Conservation (phyloP, 1,284 basidiomycete species). For the Puccinia novopanici region DNA sequence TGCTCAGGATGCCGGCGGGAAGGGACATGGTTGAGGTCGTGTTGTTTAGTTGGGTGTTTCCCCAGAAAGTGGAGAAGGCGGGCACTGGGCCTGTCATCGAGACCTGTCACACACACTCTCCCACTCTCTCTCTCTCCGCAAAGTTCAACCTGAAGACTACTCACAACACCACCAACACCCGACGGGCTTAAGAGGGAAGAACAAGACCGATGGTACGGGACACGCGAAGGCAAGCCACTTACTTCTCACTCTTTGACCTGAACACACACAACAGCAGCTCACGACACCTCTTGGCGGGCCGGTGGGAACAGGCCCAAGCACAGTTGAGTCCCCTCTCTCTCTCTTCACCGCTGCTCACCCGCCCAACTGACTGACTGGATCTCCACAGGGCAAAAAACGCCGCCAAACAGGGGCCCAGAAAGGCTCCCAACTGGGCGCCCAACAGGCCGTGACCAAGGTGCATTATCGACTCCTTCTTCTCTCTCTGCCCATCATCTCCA, state of each 20-base stretch:
- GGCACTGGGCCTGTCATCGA: no score
- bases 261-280: neutral
- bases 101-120: no score
- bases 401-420: conserved; percentile 34
- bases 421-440: conserved; percentile 27
- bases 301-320: conserved; percentile 40
- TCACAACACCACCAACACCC: neutral
- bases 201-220: conserved; percentile 29
- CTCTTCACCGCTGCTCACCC: neutral
- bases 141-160: neutral
- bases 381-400: conserved; percentile 34
- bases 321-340: conserved; percentile 16
- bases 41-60: no score
- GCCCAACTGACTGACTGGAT: no score
- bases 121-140: no score
- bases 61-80: no score
- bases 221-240: conserved; percentile 29
- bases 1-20: no score
- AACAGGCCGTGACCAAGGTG: conserved; percentile 42
- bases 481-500: no score
- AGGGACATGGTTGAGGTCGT: no score
- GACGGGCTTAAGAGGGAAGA: neutral
- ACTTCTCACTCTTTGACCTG: neutral
- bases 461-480: no score
- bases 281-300: no score